Percentiles rank a stretch among this genome's conserved stretches.
Evolutionary conservation across 345 rosid genomes (phyloP).

Genomic region (Passiflora organensis): DNA sequence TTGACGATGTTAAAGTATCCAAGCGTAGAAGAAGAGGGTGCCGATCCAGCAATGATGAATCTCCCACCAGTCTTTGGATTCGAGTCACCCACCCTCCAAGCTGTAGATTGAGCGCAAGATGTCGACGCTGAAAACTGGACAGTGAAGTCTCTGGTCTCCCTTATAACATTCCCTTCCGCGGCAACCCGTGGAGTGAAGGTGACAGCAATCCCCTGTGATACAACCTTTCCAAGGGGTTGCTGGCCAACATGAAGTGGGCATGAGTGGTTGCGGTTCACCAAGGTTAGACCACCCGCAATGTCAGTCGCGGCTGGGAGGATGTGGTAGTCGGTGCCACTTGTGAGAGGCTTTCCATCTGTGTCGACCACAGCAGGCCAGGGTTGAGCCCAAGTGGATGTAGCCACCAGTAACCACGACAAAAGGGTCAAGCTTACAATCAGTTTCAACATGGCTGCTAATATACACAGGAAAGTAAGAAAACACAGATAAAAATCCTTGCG

Average conservation of each 20-base stretch:
- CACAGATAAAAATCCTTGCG: too few relatives aligned
- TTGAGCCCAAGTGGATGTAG: constrained; percentile 3
- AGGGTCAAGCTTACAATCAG: neutral
- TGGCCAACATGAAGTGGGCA: constrained; percentile 12
- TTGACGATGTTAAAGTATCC: constrained; percentile 11
- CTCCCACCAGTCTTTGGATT: constrained; percentile 10
- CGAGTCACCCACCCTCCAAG: constrained; percentile 14
- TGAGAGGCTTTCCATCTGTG: constrained; percentile 1
- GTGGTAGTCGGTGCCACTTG: constrained; percentile 7
- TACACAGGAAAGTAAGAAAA: neutral
- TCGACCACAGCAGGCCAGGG: constrained; percentile 5
- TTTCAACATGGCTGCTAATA: constrained; percentile 1
- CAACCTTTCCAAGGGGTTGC: constrained; percentile 2
- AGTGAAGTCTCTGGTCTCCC: constrained; percentile 6
- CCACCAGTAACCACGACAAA: neutral
- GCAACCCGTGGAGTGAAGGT: neutral
- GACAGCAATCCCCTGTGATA: neutral
- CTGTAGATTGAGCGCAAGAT: constrained; percentile 1
- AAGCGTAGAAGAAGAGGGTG: neutral
- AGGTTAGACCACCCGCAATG: constrained; percentile 11
- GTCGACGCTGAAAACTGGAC: constrained; percentile 4
- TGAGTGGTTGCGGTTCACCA: neutral
- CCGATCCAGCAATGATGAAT: constrained; percentile 10
- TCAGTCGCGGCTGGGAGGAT: constrained; percentile 14
- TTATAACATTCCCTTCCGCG: neutral